Evolutionary conservation across 345 rosid genomes (phyloP).

Genomic region (Rhodomyrtus tomentosa): DNA sequence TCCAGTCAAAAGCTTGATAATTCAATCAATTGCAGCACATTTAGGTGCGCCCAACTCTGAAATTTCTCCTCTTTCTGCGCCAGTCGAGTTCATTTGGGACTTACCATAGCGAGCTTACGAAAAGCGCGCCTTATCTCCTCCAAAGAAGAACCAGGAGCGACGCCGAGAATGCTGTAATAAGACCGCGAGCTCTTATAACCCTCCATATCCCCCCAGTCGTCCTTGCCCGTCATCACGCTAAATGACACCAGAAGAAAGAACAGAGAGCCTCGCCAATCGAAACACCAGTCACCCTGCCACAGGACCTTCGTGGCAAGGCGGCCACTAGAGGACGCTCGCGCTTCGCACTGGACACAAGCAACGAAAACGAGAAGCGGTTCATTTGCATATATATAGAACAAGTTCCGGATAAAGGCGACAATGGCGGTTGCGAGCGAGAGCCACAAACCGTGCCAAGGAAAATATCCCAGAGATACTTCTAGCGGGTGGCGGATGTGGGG

Average conservation of each 20-base stretch:
- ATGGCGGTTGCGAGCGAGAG: not conserved
- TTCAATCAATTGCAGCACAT: not conserved
- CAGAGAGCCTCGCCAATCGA: not conserved
- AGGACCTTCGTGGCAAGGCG: not conserved
- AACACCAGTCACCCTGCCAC: not conserved
- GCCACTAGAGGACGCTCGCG: not conserved
- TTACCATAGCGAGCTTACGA: conserved; percentile 55
- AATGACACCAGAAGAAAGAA: not conserved
- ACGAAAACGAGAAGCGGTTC: not conserved
- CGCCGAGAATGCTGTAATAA: conserved; percentile 38
- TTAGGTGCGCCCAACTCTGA: not conserved
- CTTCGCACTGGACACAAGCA: not conserved
- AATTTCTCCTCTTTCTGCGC: not conserved
- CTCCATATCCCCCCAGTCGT: not conserved
- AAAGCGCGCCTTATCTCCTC: conserved; percentile 43
- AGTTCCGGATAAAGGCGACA: not conserved
- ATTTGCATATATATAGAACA: not conserved
- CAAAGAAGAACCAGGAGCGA: conserved; percentile 18
- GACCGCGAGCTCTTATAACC: conserved; percentile 16
- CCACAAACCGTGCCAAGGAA: not conserved
- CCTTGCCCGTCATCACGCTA: not conserved
- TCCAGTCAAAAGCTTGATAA: not conserved
- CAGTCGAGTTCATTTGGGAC: not conserved
- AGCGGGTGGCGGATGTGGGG: not conserved
- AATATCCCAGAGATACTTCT: not conserved